A percentile compares a stretch with the other conserved stretches of the same genome.
phyloP scores from a whole-genome alignment of 768 basidiomycete species.

The Lentinus tigrinus region DNA sequence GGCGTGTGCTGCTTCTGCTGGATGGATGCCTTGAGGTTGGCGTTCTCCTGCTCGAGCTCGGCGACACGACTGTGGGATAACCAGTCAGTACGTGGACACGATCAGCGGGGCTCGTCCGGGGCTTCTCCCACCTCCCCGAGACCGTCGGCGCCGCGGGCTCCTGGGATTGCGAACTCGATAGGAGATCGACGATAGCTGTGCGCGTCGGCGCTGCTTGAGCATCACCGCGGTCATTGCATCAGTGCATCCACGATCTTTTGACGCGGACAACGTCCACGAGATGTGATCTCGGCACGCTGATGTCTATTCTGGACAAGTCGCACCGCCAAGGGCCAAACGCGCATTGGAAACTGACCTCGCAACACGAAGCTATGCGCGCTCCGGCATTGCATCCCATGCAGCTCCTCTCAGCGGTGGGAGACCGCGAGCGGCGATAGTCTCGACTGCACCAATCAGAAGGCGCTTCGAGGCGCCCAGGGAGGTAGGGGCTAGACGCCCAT shows the following conservation, averaged over 20 bases:
- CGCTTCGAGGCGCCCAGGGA: not conserved
- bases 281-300: not conserved
- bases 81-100: not conserved
- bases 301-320: not conserved
- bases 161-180: too few species aligned
- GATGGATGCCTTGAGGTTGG: constrained; percentile 63
- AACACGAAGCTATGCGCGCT: not conserved
- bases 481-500: not conserved
- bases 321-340: not conserved
- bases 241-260: too few species aligned
- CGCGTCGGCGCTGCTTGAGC: too few species aligned
- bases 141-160: too few species aligned
- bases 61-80: constrained; percentile 63
- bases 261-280: not conserved
- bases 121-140: too few species aligned
- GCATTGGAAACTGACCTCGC: not conserved
- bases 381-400: not conserved
- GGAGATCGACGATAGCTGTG: too few species aligned
- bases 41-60: constrained; percentile 84
- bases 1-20: constrained; percentile 24
- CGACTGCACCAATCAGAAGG: constrained; percentile 5
- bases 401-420: not conserved
- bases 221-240: too few species aligned
- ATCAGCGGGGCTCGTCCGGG: too few species aligned
- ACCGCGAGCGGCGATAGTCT: not conserved